phyloP scores from a whole-genome alignment of 2,329 filamentous ascomycete genomes.

The Thermoascus crustaceus region DNA sequence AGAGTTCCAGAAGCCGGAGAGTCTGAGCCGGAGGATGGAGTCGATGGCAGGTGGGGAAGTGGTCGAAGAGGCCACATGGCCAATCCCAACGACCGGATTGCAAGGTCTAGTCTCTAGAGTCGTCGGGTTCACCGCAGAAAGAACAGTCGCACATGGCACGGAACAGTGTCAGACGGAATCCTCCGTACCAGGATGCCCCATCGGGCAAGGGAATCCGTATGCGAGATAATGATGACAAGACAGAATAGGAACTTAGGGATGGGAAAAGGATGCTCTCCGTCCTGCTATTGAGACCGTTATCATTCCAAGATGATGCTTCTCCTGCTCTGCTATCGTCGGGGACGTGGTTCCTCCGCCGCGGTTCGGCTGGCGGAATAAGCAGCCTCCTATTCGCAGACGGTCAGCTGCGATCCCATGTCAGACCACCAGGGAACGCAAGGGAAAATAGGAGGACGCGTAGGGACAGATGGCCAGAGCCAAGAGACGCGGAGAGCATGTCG shows the following conservation, averaged over 20 bases:
- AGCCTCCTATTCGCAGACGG: conserved; percentile 1
- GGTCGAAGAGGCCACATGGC: neutral
- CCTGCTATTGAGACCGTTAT: too few species aligned
- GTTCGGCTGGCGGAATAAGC: neutral
- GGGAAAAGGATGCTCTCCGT: too few species aligned
- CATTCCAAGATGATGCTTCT: too few species aligned
- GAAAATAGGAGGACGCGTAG: neutral
- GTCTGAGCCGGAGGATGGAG: neutral
- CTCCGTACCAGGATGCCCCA: neutral
- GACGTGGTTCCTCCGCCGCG: too few species aligned
- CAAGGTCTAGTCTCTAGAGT: neutral
- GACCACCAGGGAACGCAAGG: neutral
- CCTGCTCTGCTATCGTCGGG: too few species aligned
- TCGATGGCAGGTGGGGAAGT: neutral
- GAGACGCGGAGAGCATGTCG: neutral
- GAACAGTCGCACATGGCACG: neutral
- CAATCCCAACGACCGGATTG: neutral
- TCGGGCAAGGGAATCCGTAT: neutral
- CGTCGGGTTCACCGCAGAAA: neutral
- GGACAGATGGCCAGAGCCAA: neutral
- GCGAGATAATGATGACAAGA: neutral
- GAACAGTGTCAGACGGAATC: neutral
- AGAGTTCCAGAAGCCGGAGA: neutral
- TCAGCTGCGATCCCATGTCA: neutral
- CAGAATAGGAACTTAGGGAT: too few species aligned